A percentile compares a stretch with the other conserved stretches of the same genome.
Evolutionary conservation across 176 grass and related monocot species (phyloP).

Genomic region (Rhynchospora tenuis): DNA sequence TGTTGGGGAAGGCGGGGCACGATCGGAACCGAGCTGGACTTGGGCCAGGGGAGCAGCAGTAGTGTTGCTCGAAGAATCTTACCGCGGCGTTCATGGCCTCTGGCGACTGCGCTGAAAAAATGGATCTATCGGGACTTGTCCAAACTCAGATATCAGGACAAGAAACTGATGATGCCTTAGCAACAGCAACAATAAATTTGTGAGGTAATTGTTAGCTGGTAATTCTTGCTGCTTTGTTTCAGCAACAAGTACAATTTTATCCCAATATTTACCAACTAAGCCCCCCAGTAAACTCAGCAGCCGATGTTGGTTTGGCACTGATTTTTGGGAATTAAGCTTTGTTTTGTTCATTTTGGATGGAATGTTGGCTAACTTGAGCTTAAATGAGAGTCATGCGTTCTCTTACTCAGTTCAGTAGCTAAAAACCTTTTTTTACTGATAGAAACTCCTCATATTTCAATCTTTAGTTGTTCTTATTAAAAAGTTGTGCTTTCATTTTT

Average conservation of each 20-base stretch:
- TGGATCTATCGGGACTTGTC: constrained; percentile 56
- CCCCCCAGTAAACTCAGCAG: background rate
- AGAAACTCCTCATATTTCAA: no score
- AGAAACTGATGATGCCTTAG: constrained; percentile 38
- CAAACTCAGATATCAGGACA: constrained; percentile 75
- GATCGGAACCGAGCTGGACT: no score
- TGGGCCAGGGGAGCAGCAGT: no score
- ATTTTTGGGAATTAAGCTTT: background rate
- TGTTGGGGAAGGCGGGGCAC: no score
- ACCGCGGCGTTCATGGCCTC: no score
- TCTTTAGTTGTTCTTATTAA: no score
- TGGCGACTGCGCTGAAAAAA: no score
- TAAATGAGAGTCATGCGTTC: background rate
- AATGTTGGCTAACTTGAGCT: background rate
- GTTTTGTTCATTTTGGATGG: background rate
- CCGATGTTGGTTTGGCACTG: background rate
- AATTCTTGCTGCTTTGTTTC: background rate
- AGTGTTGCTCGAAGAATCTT: no score
- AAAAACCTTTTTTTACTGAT: no score
- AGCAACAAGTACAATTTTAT: background rate
- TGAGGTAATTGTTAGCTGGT: constrained; percentile 40
- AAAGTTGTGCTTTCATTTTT: no score
- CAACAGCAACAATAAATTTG: constrained; percentile 30
- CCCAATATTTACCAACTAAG: background rate
- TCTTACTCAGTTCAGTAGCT: no score